Base-by-base conservation (phyloP, 495 filamentous ascomycete species). In the Tuber borchii region DNA sequence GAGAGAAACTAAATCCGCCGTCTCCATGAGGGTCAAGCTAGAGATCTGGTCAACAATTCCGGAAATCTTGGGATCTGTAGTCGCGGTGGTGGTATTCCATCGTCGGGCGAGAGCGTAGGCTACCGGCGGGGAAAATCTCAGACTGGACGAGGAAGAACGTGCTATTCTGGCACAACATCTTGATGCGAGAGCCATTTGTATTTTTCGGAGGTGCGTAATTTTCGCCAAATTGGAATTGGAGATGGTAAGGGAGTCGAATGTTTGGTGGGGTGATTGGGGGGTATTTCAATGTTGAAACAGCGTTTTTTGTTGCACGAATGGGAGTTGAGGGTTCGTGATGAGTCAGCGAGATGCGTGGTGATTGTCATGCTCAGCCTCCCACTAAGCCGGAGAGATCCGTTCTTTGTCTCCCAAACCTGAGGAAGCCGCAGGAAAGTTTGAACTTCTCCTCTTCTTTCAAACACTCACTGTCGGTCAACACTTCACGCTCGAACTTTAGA, bases 21-120 rank as follows among this genome's bases (percentile, higher is more conserved):
- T 99, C 88, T 99, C 96, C 81, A 99, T 85, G 74, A 99, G 87
- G 31, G 94, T 99, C 88, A 99, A 92, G 90, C 93, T 90, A 85
- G 94, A 94, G 83, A 99, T 98, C 85, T 98, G 94, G 85, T 98
- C 95, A 75, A 99, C 95, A 81, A 99, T 98, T 71, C 88, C 88
- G 72, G 89, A 80, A 80, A 99, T 95, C 88, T 98, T 98, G 42
- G 95, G 93, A 85, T 91, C 94, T 74, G 88, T 84, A 31, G 88
- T 83, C 74, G 88, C 87, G 17, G 26, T 10, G 26, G 91, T 92
- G 72, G 93, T 91, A 84, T 91, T 89, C 88, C 90, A 91, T 87
- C 92, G 86, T 83, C 90, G 87, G 37, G 84, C 79, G 40, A 82
- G 78, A 68, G 73, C 56, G 22, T 71, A 74, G 75, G 79, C 80